Evolutionary conservation across 345 rosid species (phyloP), one percentile per base, ranked within the genome.

Genomic region (Raphanus sativus): DNA sequence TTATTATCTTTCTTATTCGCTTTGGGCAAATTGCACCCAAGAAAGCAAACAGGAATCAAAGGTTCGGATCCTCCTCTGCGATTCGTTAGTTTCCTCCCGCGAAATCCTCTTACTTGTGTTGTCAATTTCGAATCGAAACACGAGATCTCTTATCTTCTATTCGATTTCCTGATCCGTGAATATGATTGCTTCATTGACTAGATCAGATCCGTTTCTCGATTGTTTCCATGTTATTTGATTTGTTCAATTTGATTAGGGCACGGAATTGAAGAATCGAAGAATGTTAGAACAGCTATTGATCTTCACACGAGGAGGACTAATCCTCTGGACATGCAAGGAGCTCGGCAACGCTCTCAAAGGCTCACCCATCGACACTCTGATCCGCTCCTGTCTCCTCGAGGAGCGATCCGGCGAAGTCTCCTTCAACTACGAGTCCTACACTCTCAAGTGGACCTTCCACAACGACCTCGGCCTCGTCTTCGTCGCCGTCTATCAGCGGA

Each of bases 291-390:
- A 95, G 83, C 85, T 95, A 62, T 75, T 95, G 61, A 95, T 95
- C 62, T 95, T 95, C 76, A 95, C 99, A 0, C 81, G 96, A 73
- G 98, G 99, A 78, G 99, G 99, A n/a, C 82, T 95, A 81, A 92
- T 93, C 89, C 93, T 95, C 24, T 95, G 97, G 99, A 93, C 98
- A 26, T 95, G 94, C 73, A 95, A 90, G 74, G 98, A 92, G 89
- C 87, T 95, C 17, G 97, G 97, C 1, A 93, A 88, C 30, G 99
- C 99, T 69, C 85, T 95, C 8, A 91, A 81, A 78, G 98, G 99
- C 4, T 92, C 99, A 12, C 99, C 98, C 0, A 90, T 95, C 45
- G 98, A 95, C 58, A 85, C 98, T 61, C 76, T 95, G 83, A 95
- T 95, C 75, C 80, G 96, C 6, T 95, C 98, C 3, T 95, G 97